Conservation (phyloP, 495 filamentous ascomycete genomes). For the Penicillium chermesinum region DNA sequence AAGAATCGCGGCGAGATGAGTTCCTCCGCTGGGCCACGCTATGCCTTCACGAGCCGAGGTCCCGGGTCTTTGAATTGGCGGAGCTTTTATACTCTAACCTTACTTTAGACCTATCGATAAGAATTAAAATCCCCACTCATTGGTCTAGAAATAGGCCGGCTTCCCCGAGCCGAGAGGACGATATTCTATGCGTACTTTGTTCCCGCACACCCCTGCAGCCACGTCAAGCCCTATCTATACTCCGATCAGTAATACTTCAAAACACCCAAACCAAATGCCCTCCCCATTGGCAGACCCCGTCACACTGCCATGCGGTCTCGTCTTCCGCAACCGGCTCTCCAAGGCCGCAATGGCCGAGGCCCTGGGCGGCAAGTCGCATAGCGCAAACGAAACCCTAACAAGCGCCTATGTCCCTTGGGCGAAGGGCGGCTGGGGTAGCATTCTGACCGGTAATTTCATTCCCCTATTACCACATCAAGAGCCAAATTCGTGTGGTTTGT, state of each 20-base stretch:
- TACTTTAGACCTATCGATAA: no score
- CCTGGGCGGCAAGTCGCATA: slow-evolving; percentile 26
- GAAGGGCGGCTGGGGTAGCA: slow-evolving; percentile 45
- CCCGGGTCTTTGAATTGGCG: background rate
- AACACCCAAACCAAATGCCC: slow-evolving; percentile 20
- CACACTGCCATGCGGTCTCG: slow-evolving; percentile 47
- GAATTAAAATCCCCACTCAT: no score
- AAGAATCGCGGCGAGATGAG: background rate
- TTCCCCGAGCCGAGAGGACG: no score
- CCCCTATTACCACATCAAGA: no score
- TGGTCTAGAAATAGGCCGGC: no score
- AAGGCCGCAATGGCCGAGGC: slow-evolving; percentile 51
- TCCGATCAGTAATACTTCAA: background rate
- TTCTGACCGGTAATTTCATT: slow-evolving; percentile 36
- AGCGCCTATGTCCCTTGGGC: slow-evolving; percentile 46
- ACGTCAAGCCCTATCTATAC: no score
- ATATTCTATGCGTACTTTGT: no score
- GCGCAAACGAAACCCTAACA: slow-evolving; percentile 29
- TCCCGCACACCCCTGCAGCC: no score
- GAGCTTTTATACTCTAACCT: no score
- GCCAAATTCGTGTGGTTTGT: no score
- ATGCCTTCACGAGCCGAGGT: background rate
- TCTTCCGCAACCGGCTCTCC: slow-evolving; percentile 47
- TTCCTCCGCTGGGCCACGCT: background rate
- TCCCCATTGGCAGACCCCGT: slow-evolving; percentile 37